Base-by-base conservation (phyloP, 1,284 basidiomycete genomes). In the Naganishia sp. region DNA sequence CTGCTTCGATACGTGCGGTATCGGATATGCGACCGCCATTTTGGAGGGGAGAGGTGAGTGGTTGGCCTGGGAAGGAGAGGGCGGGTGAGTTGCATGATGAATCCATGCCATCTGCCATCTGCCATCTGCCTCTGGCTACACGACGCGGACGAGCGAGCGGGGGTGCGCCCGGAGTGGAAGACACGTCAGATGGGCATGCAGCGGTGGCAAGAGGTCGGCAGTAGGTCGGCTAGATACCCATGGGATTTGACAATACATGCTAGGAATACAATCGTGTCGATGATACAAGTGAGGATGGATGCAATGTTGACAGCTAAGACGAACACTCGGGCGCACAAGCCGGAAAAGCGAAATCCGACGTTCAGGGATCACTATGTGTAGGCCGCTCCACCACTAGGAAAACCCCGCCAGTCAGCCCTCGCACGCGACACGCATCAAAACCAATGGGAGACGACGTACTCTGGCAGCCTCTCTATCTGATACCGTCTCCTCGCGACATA, bases 401-500 rank as follows among this genome's bases (percentile, higher is more conserved):
- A 35, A 52, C 25, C 21, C 4, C 5, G 18, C 35, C 18, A n/a
- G 39, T 63, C 51, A 63, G 61, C 49, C 31, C 28, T 21, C 6
- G 39, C 2, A 53, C 7, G 10, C 49, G 18, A n/a, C 2, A 51
- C 47, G 21, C 4, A 39, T 18, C 23, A 2, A 10, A n/a, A 32
- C 28, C 23, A 28, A 23, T 0, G 11, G 31, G 25, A 39, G 7
- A 9, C 3, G 4, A 75, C 76, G 71, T 69, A 77, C 81, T 97
- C 94, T 55, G 94, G 94, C 65, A 97, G 81, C 62, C 94, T 83
- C 79, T 97, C 94, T 68, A 97, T 94, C 58, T 92, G 92, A 74
- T 96, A 97, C 75, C 88, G 83, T 75, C 90, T 84, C 76, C 87
- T 87, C 70, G 92, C 91, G 74, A 97, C 95, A 77, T 95, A 96